Evolutionary conservation across 768 basidiomycete species (phyloP).

Genomic region (Boletus huronensis): DNA sequence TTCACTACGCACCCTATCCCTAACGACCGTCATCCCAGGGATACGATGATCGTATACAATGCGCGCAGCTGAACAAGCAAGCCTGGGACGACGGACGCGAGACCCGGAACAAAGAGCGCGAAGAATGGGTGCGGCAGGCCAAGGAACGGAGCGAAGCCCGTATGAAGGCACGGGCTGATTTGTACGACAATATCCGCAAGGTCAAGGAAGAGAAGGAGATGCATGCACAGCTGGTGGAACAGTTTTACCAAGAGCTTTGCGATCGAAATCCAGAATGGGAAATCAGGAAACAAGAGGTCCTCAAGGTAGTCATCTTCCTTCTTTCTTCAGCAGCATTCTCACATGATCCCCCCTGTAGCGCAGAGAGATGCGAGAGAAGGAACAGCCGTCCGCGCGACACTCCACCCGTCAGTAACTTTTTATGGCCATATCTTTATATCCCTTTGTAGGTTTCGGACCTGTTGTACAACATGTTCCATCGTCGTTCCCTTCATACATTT

Average conservation of each 20-base stretch:
- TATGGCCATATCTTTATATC: constrained; percentile 33
- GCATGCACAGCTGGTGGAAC: constrained; percentile 44
- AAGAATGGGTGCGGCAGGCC: constrained; percentile 51
- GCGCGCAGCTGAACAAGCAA: constrained; percentile 23
- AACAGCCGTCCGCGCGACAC: constrained; percentile 20
- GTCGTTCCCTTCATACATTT: constrained; percentile 5
- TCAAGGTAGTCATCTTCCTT: constrained; percentile 41
- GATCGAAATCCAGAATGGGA: constrained; percentile 62
- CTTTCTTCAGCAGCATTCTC: constrained; percentile 1
- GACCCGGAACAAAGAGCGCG: constrained; percentile 45
- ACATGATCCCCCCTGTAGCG: constrained; percentile 21
- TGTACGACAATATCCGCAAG: constrained; percentile 36
- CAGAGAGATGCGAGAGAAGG: constrained; percentile 27
- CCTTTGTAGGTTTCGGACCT: constrained; percentile 18
- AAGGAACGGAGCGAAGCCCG: constrained; percentile 49
- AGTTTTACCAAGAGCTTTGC: constrained; percentile 54
- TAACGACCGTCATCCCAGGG: constrained; percentile 30
- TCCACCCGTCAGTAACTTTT: constrained; percentile 18
- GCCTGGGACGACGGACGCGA: constrained; percentile 37
- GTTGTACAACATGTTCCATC: constrained; percentile 24
- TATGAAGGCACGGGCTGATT: constrained; percentile 40
- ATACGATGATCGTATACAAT: constrained; percentile 44
- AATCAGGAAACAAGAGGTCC: constrained; percentile 47
- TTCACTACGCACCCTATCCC: background rate
- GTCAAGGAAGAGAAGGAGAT: constrained; percentile 41